Evolutionary conservation across 176 grass and related monocot genomes (phyloP), one percentile per base, ranked within the genome.

Genomic region (Eleusine coracana): DNA sequence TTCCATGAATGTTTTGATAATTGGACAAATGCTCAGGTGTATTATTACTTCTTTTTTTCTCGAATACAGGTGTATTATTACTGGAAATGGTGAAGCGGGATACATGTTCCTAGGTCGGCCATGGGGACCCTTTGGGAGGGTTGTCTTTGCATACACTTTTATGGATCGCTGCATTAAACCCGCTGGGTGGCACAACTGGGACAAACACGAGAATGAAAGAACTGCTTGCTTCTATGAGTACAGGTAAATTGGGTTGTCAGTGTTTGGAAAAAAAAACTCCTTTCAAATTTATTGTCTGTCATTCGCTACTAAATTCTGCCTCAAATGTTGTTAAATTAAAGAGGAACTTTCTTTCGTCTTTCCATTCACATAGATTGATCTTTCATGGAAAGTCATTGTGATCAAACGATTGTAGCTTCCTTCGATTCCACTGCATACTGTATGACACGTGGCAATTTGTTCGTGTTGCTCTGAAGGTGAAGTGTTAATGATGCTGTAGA

Each of bases 181-280:
- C 73, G 62, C 85, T 50, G 97, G 97, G 31, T 99, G 97, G 97
- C 91, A 99, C 66, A 99, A 99, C 28, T 99, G 97, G 97, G 93
- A 96, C 83, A 99, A 89, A 87, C 44, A 37, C 11, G 97, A 99
- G 78, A 99, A 99, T 46, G 97, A 99, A 80, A 71, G 89, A 94
- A 96, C 82, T 59, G 91, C 97, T 82, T 99, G 93, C 78, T 99
- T 99, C 40, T 99, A 92, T 74, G 97, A 99, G 82, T 94, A 94
- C 87, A 96, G 91, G 93, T 99, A 90, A 61, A 48, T 42, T 63
- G 21, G 55, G 77, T 34, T 50, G 3, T 52, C 18, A 64, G 51
- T 46, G 70, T 29, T 83, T 64, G 59, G 20, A 9, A 20, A 41
- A 4, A 5, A 62, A 34, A 5, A 62, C 38, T 21, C 48, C 10